These are phyloP conservation scores for Staphylotrichum tortipilum DNA, from an alignment of 495 filamentous ascomycete species.

Conservation along the genomic window DNA sequence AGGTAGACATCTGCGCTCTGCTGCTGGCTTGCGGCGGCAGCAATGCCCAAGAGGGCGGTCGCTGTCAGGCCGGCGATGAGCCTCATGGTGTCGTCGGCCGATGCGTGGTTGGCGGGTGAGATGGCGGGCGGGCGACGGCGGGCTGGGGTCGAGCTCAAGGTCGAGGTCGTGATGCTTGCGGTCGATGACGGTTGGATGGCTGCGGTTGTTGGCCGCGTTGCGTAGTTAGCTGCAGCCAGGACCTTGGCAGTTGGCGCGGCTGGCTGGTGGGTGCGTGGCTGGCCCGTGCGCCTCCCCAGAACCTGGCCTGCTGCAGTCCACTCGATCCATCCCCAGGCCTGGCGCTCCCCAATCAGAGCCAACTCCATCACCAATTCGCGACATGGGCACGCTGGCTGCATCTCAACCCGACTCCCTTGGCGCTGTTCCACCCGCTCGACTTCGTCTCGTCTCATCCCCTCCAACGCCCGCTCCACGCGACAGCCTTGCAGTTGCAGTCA, in stretches of 20 bases:
- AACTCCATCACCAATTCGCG: too few relatives aligned
- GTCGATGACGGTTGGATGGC: background rate
- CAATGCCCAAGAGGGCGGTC: constrained; percentile 23
- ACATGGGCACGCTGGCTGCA: too few relatives aligned
- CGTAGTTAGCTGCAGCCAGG: background rate
- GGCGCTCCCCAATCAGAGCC: too few relatives aligned
- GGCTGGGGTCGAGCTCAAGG: background rate
- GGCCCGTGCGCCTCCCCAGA: too few relatives aligned
- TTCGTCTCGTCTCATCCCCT: too few relatives aligned
- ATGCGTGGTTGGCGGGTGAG: background rate
- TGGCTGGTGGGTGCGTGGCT: background rate
- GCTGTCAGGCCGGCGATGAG: constrained; percentile 17
- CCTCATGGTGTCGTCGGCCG: constrained; percentile 22
- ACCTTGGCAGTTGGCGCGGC: background rate
- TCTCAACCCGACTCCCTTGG: too few relatives aligned
- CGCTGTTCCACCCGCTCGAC: too few relatives aligned
- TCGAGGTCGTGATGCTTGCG: background rate
- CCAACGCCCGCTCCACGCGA: too few relatives aligned
- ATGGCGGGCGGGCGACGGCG: background rate
- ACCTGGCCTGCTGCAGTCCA: too few relatives aligned
- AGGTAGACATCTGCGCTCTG: constrained; percentile 24
- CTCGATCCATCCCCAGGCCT: too few relatives aligned
- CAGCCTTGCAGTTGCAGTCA: too few relatives aligned
- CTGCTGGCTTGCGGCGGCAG: constrained; percentile 16
- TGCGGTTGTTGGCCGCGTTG: background rate